Evolutionary conservation across 495 filamentous ascomycete species (phyloP).

Genomic region (Penicillium crystallinum): DNA sequence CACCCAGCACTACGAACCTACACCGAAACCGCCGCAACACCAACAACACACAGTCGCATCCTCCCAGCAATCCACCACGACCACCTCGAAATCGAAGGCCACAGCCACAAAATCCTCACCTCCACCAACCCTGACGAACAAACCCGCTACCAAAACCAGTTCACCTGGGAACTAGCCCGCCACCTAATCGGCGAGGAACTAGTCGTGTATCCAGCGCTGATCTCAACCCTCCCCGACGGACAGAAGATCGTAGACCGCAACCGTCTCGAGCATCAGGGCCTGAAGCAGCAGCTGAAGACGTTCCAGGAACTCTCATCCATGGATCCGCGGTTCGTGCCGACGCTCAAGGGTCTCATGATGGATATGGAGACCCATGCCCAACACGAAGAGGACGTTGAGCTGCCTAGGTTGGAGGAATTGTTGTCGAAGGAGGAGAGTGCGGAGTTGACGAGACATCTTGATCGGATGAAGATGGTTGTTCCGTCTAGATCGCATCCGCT

Average conservation of each 20-base stretch:
- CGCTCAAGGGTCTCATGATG: conserved; percentile 44
- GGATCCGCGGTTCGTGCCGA: conserved; percentile 44
- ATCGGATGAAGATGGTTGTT: conserved; percentile 54
- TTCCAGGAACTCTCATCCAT: conserved; percentile 50
- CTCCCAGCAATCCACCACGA: conserved; percentile 56
- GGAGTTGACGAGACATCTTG: conserved; percentile 45
- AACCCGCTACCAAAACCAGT: conserved; percentile 56
- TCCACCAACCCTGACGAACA: conserved; percentile 43
- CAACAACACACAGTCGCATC: conserved; percentile 22
- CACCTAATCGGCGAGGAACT: conserved; percentile 64
- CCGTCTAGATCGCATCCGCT: conserved; percentile 51
- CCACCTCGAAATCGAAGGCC: conserved; percentile 56
- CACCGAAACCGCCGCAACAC: conserved; percentile 1
- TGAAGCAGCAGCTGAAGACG: conserved; percentile 53
- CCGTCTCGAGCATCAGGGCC: conserved; percentile 51
- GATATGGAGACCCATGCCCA: conserved; percentile 50
- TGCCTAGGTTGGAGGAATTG: conserved; percentile 47
- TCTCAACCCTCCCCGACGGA: conserved; percentile 50
- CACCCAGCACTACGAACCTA: conserved; percentile 8
- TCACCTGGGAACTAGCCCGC: conserved; percentile 67
- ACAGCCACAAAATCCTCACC: conserved; percentile 52
- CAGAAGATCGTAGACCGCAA: conserved; percentile 48
- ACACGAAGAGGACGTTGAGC: conserved; percentile 52
- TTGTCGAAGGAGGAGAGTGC: conserved; percentile 36
- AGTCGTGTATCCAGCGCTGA: conserved; percentile 62